Percentiles rank a stretch among this genome's conserved stretches.
Conservation (phyloP, 139 green algal genomes). For the Prasinococcaceae sp. region DNA sequence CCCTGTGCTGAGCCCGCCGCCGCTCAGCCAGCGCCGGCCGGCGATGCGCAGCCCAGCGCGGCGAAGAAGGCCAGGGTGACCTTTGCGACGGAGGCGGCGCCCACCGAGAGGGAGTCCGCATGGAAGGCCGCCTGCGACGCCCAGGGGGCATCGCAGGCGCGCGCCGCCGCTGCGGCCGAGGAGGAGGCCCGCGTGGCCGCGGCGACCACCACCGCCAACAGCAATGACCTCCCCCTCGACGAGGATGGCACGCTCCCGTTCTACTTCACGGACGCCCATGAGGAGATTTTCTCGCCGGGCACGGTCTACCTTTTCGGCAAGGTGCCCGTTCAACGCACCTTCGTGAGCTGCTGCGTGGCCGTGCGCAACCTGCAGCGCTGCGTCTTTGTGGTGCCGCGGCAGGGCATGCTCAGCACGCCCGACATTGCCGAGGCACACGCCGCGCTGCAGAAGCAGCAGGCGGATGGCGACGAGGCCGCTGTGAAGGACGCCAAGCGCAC, state of each 20-base stretch:
- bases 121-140: slow-evolving; percentile 2
- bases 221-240: slow-evolving; percentile 39
- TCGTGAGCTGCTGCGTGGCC: slow-evolving; percentile 45
- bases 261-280: slow-evolving; percentile 77
- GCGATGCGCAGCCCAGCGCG: no score
- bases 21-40: neutral
- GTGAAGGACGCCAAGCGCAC: neutral
- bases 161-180: neutral
- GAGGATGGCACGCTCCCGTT: slow-evolving; percentile 52
- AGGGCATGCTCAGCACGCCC: no score
- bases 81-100: no score
- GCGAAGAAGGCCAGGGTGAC: no score
- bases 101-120: slow-evolving; percentile 4
- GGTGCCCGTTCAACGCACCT: slow-evolving; percentile 24
- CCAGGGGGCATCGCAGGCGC: neutral
- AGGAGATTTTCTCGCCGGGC: slow-evolving; percentile 50
- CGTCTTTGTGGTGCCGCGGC: slow-evolving; percentile 72
- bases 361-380: slow-evolving; percentile 42
- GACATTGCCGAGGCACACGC: slow-evolving; percentile 40
- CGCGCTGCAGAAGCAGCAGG: slow-evolving; percentile 23
- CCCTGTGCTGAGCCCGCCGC: neutral
- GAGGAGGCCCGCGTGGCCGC: neutral
- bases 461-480: neutral
- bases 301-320: slow-evolving; percentile 88
- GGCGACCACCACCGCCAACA: neutral